Base-by-base conservation (phyloP, 441 rosid species). In the Adansonia madagascariensis region DNA sequence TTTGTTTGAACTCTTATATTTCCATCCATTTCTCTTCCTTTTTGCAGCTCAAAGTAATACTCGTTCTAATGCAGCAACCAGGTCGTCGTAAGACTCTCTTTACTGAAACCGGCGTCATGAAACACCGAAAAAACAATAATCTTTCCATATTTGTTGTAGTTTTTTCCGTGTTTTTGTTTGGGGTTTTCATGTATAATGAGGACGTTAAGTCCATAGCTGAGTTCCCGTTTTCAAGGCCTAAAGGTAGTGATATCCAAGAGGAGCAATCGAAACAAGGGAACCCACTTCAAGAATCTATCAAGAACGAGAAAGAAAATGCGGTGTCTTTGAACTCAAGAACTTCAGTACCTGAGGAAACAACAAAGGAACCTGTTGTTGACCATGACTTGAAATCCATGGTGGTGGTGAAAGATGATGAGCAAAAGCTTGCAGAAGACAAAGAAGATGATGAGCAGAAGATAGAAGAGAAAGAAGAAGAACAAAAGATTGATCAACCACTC, bases 151-250 rank as follows among this genome's bases (percentile, higher is more conserved):
- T 90, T 70, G 90, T 88, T 41, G 91, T 93, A 4, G 96, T 91
- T 50, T 89, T 88, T 82, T 89, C 98, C 6, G 78, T 92, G 0
- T 86, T 92, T 46, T 85, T 95, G 43, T 95, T 95, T 27, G 97
- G 94, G 39, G 83, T 92, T 64, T 93, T 95, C 87, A 91, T 95
- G 90, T 92, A 95, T 82, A 92, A 92, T 64, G 98, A 95, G 79
- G 92, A 93, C 73, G 94, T 92, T 64, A 95, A 91, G 75, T 93
- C 98, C 55, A 90, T 92, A 0, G 97, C 97, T 0, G 96, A 92
- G 78, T 93, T 90, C 56, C 94, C 99, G 31, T 91, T 93, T 81
- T 92, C 98, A 0, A 79, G 84, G 79, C 85, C 91, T 0, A 89
- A 74, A 53, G 77, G 81, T 17, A 49, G 20, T 70, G 84, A 89